Evolutionary conservation across 371 early-diverging fungal genomes (phyloP).

Genomic region (Mortierella sp.): DNA sequence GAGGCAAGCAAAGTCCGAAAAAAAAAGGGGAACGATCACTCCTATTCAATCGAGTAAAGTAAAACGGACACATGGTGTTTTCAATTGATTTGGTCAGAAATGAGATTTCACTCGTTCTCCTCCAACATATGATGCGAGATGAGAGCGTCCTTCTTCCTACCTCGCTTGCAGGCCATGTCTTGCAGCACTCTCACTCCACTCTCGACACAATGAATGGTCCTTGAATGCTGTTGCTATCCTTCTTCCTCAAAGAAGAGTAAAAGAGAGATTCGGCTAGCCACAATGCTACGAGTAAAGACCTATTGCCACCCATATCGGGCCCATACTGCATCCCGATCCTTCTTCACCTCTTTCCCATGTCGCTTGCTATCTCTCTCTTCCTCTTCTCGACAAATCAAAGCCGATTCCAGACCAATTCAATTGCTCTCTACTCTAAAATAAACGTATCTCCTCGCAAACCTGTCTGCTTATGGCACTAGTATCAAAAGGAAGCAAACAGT

Average conservation of each 20-base stretch:
- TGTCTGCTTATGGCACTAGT: neutral
- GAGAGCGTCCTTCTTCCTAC: neutral
- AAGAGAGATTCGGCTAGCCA: neutral
- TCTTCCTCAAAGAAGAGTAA: neutral
- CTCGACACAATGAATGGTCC: neutral
- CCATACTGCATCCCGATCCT: neutral
- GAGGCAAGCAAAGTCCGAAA: neutral
- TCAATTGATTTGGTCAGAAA: neutral
- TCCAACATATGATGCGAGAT: neutral
- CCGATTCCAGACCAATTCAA: neutral
- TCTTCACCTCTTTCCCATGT: neutral
- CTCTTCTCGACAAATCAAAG: conserved; percentile 1
- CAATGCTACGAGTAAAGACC: too few species aligned
- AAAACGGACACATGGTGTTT: neutral
- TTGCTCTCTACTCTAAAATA: neutral
- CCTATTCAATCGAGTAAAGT: neutral
- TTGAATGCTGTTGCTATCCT: neutral
- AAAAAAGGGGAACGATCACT: too few species aligned
- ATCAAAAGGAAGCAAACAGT: neutral
- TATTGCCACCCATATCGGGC: too few species aligned
- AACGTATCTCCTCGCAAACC: neutral
- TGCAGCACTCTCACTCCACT: neutral
- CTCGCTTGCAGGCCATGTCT: too few species aligned
- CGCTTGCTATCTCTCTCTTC: neutral
- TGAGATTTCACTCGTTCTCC: neutral